Evolutionary conservation across 768 basidiomycete species (phyloP), one percentile per base, ranked within the genome.

Genomic region (Agaricus subrufescens): DNA sequence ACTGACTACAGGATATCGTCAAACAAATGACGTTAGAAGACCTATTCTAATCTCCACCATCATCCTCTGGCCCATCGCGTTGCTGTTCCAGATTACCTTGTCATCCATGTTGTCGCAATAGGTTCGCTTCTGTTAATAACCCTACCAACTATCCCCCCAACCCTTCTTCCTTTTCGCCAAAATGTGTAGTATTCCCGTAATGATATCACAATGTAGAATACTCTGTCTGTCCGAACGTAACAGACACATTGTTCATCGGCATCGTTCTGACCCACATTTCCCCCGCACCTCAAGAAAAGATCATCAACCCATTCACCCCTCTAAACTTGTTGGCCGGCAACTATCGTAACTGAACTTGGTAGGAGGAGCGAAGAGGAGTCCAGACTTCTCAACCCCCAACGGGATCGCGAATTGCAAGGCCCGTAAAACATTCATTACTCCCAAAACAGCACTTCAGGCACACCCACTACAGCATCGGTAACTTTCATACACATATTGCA

Each of bases 11-110:
- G 92, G 96, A 98, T 69, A 98, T 98, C 65, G 94, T 97, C 63
- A 98, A 98, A 74, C 94, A 96, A 80, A 96, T 98, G 94, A 96
- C 94, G 27, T 78, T 96, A 56, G 94, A 96, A 73, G 93, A 96
- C 66, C 74, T 94, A 61, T 97, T 95, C 75, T 95, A 67, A 73
- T 43, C 5, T 27, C 6, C 30, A 10, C 8, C 27, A 11, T 44
- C 47, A 19, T 19, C 9, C n/a, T 34, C 23, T 23, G 9, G 26
- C 37, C 37, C 38, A 27, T 9, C 46, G 19, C 14, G 14, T n/a
- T 27, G 26, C n/a, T 37, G 12, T 25, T 25, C 30, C 23, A 8
- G 45, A 39, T 26, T 30, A 6, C 30, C 12, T 25, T 19, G 5
- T 25, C 29, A 23, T 43, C 43, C 40, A 30, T 52, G 31, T 46